Percentiles rank a stretch among this genome's conserved stretches.
These are phyloP conservation scores for Pulveroboletus sp. DNA, from an alignment of 768 basidiomycete species.

Conservation along the genomic window DNA sequence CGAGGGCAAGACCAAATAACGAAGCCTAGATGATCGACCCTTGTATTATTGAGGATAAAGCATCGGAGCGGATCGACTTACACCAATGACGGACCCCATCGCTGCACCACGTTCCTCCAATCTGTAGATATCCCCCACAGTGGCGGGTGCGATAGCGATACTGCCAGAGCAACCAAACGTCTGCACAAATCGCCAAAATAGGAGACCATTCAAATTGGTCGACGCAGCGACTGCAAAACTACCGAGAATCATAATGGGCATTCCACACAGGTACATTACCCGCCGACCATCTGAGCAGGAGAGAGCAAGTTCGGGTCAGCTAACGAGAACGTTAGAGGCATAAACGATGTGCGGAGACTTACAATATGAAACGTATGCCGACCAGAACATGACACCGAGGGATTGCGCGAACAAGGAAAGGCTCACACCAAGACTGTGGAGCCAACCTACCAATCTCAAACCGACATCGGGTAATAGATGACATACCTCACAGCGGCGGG, in stretches of 20 bases:
- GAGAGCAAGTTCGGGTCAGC: not conserved
- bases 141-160: conserved; percentile 52
- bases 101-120: conserved; percentile 59
- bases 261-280: conserved; percentile 51
- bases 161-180: conserved; percentile 59
- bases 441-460: not conserved
- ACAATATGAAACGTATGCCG: conserved; percentile 50
- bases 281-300: conserved; percentile 57
- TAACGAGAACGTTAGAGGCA: not conserved
- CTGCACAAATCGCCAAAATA: conserved; percentile 63
- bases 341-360: conserved; percentile 10
- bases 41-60: not conserved
- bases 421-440: conserved; percentile 45
- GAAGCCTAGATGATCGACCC: conserved; percentile 31
- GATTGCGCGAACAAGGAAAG: conserved; percentile 45
- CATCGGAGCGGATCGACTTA: conserved; percentile 20
- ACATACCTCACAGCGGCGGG: conserved; percentile 53
- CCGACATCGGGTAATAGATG: not conserved
- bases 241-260: conserved; percentile 56
- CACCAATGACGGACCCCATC: conserved; percentile 56
- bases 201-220: conserved; percentile 38
- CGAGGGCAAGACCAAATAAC: conserved; percentile 57
- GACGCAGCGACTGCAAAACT: conserved; percentile 58
- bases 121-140: conserved; percentile 64
- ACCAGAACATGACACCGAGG: conserved; percentile 47